Evolutionary conservation across 345 rosid species (phyloP), one percentile per base, ranked within the genome.

Genomic region (Garcia nutans): DNA sequence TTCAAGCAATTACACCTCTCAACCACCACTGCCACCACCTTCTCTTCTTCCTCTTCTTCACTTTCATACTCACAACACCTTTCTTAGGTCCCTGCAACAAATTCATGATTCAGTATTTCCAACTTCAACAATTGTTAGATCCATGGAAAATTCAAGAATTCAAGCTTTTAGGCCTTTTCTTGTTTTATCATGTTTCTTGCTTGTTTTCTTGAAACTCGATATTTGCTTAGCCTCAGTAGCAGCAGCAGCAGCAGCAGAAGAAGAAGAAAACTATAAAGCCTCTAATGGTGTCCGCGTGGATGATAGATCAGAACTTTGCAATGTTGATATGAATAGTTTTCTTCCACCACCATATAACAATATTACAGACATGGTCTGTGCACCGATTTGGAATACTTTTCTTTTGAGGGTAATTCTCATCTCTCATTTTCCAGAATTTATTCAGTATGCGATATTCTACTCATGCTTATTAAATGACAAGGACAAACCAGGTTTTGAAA

Each of bases 281-380:
- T 23, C 42, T 15, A 47, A 47, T 47, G 64, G 44, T 13, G 60
- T 67, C 28, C 42, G 37, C 58, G 2, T 62, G 45, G 55, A 47
- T 11, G 69, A 23, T 20, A 79, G 76, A 72, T 68, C 84, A 19
- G 86, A 85, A 73, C 91, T 90, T 67, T 95, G 99, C 77, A 82
- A 82, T 17, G 83, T 76, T 17, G 89, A 90, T 64, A 64, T 87
- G 70, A 80, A 84, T 11, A 78, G 60, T 33, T 84, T 93, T 59
- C 96, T 93, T 72, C 89, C 96, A 68, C 97, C 96, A 9, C 97
- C 99, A 0, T 93, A 91, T 70, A 84, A 82, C 60, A 93, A 89
- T 69, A 72, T 88, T 70, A 86, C 98, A 26, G 87, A 86, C 61
- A 78, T 89, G 81, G 71, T 82, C 1, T 93, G 99, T 76, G 65